phyloP scores from a whole-genome alignment of 148 eudicot genomes.

The Fagopyrum tataricum region DNA sequence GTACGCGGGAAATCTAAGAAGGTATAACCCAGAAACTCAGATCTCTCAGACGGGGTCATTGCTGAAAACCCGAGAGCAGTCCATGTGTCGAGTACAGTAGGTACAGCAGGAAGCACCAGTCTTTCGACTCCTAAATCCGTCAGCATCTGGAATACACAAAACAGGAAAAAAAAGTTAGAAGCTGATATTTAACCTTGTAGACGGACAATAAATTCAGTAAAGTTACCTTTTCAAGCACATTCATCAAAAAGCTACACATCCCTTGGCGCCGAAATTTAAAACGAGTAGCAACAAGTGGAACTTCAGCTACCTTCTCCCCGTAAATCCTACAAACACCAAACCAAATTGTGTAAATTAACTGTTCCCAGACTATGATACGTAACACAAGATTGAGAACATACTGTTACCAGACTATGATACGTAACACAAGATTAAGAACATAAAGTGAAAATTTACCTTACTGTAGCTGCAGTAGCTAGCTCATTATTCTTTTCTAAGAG shows the following conservation, averaged over 20 bases:
- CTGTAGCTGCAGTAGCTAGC: slow-evolving; percentile 69
- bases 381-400: no score
- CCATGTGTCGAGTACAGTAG: slow-evolving; percentile 88
- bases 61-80: slow-evolving; percentile 69
- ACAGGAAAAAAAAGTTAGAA: not conserved
- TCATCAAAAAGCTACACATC: slow-evolving; percentile 83
- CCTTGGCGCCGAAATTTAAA: slow-evolving; percentile 89
- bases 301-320: slow-evolving; percentile 80
- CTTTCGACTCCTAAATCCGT: slow-evolving; percentile 56
- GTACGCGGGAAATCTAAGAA: slow-evolving; percentile 83
- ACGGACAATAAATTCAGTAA: not conserved
- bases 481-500: slow-evolving; percentile 85
- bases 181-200: not conserved
- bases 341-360: no score
- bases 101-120: slow-evolving; percentile 81
- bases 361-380: no score
- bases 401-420: no score
- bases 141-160: slow-evolving; percentile 41
- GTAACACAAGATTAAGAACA: no score
- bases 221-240: slow-evolving; percentile 73
- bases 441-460: slow-evolving; percentile 51
- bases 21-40: slow-evolving; percentile 45
- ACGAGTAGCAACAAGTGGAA: slow-evolving; percentile 96
- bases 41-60: slow-evolving; percentile 47
- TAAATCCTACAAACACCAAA: slow-evolving; percentile 46